Evolutionary conservation across 192 early-diverging fungal species (phyloP).

Genomic region (Ambispora gerdemannii): DNA sequence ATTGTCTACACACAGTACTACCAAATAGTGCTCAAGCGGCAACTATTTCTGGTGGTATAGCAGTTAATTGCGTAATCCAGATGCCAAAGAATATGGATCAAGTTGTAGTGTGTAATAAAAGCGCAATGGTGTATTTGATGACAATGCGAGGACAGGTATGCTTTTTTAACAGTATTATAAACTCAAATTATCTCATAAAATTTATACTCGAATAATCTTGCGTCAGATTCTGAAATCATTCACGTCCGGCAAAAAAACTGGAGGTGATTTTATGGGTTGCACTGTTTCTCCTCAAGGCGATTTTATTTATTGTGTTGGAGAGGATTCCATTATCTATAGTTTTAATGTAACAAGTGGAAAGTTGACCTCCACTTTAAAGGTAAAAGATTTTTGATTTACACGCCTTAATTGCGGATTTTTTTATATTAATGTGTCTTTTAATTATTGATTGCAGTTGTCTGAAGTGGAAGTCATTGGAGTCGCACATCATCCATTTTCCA

Average conservation of each 20-base stretch:
- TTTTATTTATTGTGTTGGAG: constrained; percentile 74
- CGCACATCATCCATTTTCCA: constrained; percentile 78
- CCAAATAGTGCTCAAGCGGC: constrained; percentile 52
- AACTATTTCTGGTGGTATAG: constrained; percentile 47
- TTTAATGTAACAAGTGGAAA: constrained; percentile 65
- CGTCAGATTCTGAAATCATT: constrained; percentile 41
- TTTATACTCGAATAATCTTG: constrained; percentile 3
- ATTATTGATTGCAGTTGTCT: constrained; percentile 43
- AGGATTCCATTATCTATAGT: constrained; percentile 64
- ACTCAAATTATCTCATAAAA: constrained; percentile 1
- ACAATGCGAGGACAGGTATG: constrained; percentile 54
- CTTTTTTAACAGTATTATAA: constrained; percentile 1
- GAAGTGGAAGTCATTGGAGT: constrained; percentile 76
- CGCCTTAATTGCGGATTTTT: too few species aligned
- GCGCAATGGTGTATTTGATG: constrained; percentile 69
- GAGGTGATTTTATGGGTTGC: constrained; percentile 52
- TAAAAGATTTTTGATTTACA: constrained; percentile 27
- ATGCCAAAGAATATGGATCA: constrained; percentile 64
- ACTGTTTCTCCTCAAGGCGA: constrained; percentile 76
- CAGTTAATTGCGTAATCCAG: constrained; percentile 58
- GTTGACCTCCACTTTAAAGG: constrained; percentile 43
- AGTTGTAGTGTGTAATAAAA: constrained; percentile 78
- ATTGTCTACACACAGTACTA: constrained; percentile 60
- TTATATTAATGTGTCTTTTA: constrained; percentile 1
- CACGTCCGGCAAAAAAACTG: constrained; percentile 47